These are phyloP conservation scores for Petunia hybrid DNA, from an alignment of 305 asterid genomes.

Conservation along the genomic window DNA sequence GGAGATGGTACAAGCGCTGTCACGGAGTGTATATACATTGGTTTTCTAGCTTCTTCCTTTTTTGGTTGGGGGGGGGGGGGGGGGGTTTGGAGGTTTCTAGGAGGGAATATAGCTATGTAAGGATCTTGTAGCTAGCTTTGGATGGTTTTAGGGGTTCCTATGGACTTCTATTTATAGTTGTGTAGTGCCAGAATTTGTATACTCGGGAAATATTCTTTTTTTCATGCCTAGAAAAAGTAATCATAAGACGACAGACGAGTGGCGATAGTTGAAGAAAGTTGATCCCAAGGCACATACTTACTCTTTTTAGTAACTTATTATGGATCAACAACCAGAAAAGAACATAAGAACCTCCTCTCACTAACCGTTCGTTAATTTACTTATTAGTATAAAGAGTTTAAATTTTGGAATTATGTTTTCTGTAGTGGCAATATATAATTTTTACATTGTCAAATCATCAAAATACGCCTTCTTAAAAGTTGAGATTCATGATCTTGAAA, in stretches of 20 bases:
- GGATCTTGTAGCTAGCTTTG: constrained; percentile 10
- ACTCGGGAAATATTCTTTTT: not conserved
- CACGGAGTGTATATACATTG: not conserved
- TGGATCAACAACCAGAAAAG: not conserved
- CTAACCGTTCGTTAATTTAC: too few relatives aligned
- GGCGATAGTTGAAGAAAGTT: not conserved
- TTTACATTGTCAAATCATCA: too few relatives aligned
- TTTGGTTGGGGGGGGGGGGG: not conserved
- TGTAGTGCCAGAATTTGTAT: too few relatives aligned
- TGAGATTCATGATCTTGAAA: too few relatives aligned
- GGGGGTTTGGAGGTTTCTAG: not conserved
- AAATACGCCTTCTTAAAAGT: too few relatives aligned
- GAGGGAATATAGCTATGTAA: not conserved
- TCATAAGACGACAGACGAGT: not conserved
- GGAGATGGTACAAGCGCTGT: too few relatives aligned
- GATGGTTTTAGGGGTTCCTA: constrained; percentile 14
- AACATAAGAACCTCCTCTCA: too few relatives aligned
- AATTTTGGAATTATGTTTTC: too few relatives aligned
- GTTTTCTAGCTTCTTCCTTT: not conserved
- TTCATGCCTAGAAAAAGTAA: not conserved
- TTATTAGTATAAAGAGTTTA: too few relatives aligned
- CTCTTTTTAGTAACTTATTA: not conserved
- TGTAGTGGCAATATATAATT: too few relatives aligned
- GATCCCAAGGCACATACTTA: not conserved
- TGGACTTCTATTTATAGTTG: constrained; percentile 24